Percentiles rank a stretch among this genome's conserved stretches.
These are phyloP conservation scores for Ceratobasidium sp. DNA, from an alignment of 1,284 basidiomycete species.

Conservation along the genomic window DNA sequence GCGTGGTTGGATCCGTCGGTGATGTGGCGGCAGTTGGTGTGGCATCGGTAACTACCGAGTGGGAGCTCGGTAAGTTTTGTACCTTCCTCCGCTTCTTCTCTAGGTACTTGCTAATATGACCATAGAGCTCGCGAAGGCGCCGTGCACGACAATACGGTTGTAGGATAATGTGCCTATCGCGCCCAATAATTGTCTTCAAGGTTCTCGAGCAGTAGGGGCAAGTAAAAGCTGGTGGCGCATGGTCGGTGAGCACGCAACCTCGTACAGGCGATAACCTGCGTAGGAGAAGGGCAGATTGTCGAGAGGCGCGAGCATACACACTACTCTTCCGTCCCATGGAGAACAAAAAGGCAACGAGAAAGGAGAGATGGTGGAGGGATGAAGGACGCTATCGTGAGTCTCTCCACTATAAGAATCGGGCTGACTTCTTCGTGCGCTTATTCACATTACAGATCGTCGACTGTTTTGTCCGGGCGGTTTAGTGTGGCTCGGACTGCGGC, in stretches of 20 bases:
- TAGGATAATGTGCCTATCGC: background rate
- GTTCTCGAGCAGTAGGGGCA: slow-evolving; percentile 8
- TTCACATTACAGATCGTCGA: too few relatives aligned
- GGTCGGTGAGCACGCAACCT: background rate
- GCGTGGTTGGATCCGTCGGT: too few relatives aligned
- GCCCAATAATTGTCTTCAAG: background rate
- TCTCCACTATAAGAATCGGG: too few relatives aligned
- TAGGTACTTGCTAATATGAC: background rate
- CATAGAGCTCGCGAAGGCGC: background rate
- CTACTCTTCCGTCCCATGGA: background rate
- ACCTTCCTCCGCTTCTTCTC: background rate
- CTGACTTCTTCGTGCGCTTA: too few relatives aligned
- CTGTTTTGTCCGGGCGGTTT: too few relatives aligned
- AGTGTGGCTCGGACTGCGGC: too few relatives aligned
- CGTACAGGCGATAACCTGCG: background rate
- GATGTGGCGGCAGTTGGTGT: too few relatives aligned
- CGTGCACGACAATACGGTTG: too few relatives aligned
- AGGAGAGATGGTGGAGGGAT: background rate
- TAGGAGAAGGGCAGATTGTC: background rate
- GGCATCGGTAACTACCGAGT: too few relatives aligned
- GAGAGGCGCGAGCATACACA: background rate
- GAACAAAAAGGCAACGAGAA: background rate
- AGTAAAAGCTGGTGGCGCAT: background rate
- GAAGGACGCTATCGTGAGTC: background rate
- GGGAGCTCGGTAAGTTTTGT: too few relatives aligned